Evolutionary conservation across 257 asterid genomes (phyloP).

Genomic region (Pogostemon cablin): DNA sequence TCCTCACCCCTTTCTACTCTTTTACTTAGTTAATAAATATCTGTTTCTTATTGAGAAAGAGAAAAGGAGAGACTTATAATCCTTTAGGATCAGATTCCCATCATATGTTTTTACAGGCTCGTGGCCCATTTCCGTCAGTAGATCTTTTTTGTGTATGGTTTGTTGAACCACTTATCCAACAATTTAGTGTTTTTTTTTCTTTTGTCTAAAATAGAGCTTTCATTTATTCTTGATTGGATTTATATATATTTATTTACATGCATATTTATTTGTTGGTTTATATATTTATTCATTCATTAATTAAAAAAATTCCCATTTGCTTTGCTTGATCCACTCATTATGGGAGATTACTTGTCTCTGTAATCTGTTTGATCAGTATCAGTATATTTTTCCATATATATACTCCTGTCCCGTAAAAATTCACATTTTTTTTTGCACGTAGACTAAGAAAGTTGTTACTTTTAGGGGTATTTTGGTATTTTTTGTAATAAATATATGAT

Average conservation of each 20-base stretch:
- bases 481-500: too few relatives aligned
- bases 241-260: too few relatives aligned
- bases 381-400: background rate
- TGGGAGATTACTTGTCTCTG: background rate
- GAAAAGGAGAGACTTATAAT: background rate
- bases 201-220: background rate
- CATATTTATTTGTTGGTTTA: too few relatives aligned
- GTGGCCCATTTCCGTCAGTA: constrained; percentile 18
- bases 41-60: background rate
- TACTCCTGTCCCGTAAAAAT: too few relatives aligned
- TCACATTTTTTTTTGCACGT: too few relatives aligned
- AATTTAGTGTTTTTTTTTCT: background rate
- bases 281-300: too few relatives aligned
- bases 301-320: background rate
- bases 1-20: constrained; percentile 4
- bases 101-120: background rate
- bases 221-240: too few relatives aligned
- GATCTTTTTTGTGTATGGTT: constrained; percentile 25
- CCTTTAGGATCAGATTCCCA: constrained; percentile 1
- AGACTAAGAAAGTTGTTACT: too few relatives aligned
- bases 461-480: too few relatives aligned
- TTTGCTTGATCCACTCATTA: background rate
- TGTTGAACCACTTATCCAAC: constrained; percentile 5
- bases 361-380: background rate
- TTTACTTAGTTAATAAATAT: background rate